A percentile compares a stretch with the other conserved stretches of the same genome.
These are phyloP conservation scores for Blastomyces emzantsi DNA, from an alignment of 2,329 filamentous ascomycete genomes.

Conservation along the genomic window DNA sequence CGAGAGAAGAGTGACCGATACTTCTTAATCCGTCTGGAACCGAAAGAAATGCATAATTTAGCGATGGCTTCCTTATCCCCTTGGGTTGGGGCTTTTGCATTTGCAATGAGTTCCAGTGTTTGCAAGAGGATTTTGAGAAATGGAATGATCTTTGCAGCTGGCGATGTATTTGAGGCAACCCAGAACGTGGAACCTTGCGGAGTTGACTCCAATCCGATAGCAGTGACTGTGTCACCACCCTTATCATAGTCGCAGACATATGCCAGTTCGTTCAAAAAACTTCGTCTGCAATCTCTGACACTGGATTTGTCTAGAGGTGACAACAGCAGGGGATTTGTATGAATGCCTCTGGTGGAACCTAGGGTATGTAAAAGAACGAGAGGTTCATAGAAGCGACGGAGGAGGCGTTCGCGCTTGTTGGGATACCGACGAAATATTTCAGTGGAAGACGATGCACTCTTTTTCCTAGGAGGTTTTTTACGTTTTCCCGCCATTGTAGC, in stretches of 20 bases:
- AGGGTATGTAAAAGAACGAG: slow-evolving; percentile 29
- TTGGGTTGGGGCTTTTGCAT: not conserved
- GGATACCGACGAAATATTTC: slow-evolving; percentile 2
- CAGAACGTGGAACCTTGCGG: slow-evolving; percentile 33
- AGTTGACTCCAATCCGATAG: slow-evolving; percentile 36
- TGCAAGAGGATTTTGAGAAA: slow-evolving; percentile 28
- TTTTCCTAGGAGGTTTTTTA: not conserved
- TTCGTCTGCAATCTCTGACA: slow-evolving; percentile 12
- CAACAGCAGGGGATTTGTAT: slow-evolving; percentile 9
- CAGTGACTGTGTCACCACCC: slow-evolving; percentile 39
- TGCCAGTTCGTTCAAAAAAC: slow-evolving; percentile 35
- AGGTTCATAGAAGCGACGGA: slow-evolving; percentile 34
- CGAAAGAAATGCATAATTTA: slow-evolving; percentile 2
- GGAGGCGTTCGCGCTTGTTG: slow-evolving; percentile 14
- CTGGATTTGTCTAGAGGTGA: not conserved
- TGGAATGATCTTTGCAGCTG: slow-evolving; percentile 16
- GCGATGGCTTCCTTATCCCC: not conserved
- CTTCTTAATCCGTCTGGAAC: not conserved
- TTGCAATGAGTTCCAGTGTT: slow-evolving; percentile 9
- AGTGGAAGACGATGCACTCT: not conserved
- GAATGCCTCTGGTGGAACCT: slow-evolving; percentile 27
- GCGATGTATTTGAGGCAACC: slow-evolving; percentile 35
- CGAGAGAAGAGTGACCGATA: not conserved
- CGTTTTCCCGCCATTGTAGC: not conserved
- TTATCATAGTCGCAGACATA: slow-evolving; percentile 42